Base-by-base conservation (phyloP, 192 early-diverging fungal genomes). In the Coemansia biformis region DNA sequence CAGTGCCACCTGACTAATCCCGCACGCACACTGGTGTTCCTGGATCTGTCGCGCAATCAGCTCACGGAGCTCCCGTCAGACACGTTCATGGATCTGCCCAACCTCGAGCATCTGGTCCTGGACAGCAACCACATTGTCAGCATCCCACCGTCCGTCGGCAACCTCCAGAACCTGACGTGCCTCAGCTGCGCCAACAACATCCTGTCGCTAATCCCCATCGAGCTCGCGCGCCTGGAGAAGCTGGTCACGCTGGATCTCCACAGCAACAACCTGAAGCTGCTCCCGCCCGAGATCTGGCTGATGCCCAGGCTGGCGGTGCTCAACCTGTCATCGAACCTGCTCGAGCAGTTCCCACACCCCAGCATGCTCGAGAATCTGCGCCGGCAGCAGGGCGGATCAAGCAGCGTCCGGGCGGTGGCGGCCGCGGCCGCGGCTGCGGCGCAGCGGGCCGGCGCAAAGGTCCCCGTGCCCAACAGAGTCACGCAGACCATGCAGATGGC, bases 291-390 rank as follows among this genome's bases (percentile, higher is more conserved):
- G 49, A 85, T 91, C 14, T 91, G 89, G 89, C 51, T 77, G 30
- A 88, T 87, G 59, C 60, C 76, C 35, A 78, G 73, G 16, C 77
- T 94, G 16, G 63, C 63, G 29, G 51, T 68, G 10, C 63, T 94
- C n/a, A 94, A 92, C 43, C 78, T 79, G 21, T 87, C 83, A 1
- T 90, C 87, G 15, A 94, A 94, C 44, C 51, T 87, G 31, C 65
- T 94, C 8, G 88, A 86, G 51, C 61, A 68, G 23, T 92, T 94
- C 72, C 90, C 89, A 16, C 78, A 83, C 31, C 89, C 89, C 13
- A 77, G 77, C 46, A 76, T 70, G 55, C 48, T 78, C 8, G 77
- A 75, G 40, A 70, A 51, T 33, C 56, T 63, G 37, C 70, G 54
- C 48, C 73, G 45, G 21, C 76, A 63, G 59, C 69, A 55, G 44